A percentile compares a stretch with the other conserved stretches of the same genome.
Conservation (phyloP, 805 yeast species). For the Metschnikowia dekortorum region DNA sequence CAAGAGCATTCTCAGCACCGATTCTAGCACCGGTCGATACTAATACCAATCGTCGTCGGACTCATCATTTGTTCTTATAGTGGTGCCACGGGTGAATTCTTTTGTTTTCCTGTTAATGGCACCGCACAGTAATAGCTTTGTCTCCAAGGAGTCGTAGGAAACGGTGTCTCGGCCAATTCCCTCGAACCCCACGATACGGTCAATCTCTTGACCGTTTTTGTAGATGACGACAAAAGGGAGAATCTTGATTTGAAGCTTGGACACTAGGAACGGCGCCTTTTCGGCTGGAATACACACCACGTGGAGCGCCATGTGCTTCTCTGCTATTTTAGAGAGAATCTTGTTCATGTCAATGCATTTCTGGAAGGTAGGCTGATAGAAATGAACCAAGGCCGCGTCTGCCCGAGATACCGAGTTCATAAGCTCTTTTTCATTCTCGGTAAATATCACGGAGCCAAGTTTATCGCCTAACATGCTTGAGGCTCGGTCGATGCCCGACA, state of each 20-base stretch:
- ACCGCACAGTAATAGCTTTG: conserved; percentile 16
- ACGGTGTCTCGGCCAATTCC: conserved; percentile 49
- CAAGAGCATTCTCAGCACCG: neutral
- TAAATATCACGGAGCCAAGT: conserved; percentile 23
- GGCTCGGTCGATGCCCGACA: conserved; percentile 28
- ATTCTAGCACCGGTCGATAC: neutral
- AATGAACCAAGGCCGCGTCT: conserved; percentile 46
- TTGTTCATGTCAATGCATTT: conserved; percentile 60
- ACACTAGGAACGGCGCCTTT: conserved; percentile 67
- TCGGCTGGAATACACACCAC: conserved; percentile 56
- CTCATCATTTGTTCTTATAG: conserved; percentile 24
- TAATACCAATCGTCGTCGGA: conserved; percentile 19
- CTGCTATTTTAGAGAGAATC: conserved; percentile 43
- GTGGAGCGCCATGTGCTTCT: conserved; percentile 51
- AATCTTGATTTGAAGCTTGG: conserved; percentile 57
- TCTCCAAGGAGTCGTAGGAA: conserved; percentile 46
- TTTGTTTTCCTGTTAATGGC: conserved; percentile 32
- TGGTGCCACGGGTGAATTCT: conserved; percentile 19
- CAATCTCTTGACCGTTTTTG: conserved; percentile 53
- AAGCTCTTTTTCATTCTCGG: conserved; percentile 52
- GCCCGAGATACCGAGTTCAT: conserved; percentile 46
- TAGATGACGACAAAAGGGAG: conserved; percentile 69
- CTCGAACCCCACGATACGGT: conserved; percentile 66
- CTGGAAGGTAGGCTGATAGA: conserved; percentile 55
- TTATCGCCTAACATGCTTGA: conserved; percentile 30